Evolutionary conservation across 176 grass and related monocot species (phyloP), one percentile per base, ranked within the genome.

Genomic region (Carex parvula): DNA sequence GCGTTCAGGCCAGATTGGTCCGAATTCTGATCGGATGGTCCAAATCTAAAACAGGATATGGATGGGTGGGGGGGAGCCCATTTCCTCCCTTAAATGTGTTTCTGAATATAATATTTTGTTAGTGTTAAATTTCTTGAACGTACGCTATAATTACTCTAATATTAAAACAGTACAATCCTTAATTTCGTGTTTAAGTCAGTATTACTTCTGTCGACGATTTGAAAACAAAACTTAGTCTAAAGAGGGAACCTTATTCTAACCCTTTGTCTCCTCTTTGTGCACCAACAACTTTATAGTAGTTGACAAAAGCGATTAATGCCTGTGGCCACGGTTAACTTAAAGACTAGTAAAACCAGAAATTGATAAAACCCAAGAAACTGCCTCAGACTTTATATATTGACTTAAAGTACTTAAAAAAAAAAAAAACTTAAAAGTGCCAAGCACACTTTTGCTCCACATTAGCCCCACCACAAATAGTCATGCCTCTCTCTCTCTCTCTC

Each of bases 281-380:
- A 54, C 11, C 26, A 68, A 32, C 6, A 83, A 67, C 55, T 68
- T 18, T 66, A 83, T 53, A 83, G 3, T 83, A 46, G 80, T 18
- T 18, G 12, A 66, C 48, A 52, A 82, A 82, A 9, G 60, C 21
- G 30, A 82, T 64, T 42, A 82, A 64, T 64, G 80, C 39, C 39
- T 29, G 24, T 37, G 18, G 18, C 4, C 60, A 48, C 80, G 60
- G 16, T 81, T 82, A 82, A 85, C 29, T 85, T 60, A 84, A n/a
- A 61, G 54, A 85, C 26, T 60, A 85, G 60, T 85, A 79, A 78
- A 81, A 63, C n/a, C 33, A 59, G 84, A 78, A 65, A 86, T 81
- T 81, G 48, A 86, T 81, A 9, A 57, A 29, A 50, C 60, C 30
- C 76, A 80, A 59, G 84, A 86, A 86, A 86, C 84, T 86, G 76